phyloP scores from a whole-genome alignment of 129 eudicot genomes.

The Lactuca sativa region DNA sequence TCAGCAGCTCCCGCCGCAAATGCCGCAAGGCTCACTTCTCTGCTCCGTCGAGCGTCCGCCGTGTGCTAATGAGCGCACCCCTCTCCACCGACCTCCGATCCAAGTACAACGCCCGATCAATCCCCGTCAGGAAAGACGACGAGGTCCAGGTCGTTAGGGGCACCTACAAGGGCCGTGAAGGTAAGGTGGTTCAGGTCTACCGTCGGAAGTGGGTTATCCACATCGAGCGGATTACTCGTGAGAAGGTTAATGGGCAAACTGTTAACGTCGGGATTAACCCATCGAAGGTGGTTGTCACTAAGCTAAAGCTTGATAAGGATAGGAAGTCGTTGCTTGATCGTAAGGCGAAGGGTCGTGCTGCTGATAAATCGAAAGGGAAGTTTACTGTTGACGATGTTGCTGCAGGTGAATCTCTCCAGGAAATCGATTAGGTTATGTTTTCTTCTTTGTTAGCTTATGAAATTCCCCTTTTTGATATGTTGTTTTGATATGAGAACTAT shows the following conservation, averaged over 20 bases:
- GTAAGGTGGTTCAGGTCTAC: conserved; percentile 66
- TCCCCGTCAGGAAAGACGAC: conserved; percentile 35
- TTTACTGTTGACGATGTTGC: conserved; percentile 44
- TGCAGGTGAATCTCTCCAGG: conserved; percentile 37
- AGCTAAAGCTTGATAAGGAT: conserved; percentile 41
- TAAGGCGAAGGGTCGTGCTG: conserved; percentile 44
- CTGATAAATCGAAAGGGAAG: conserved; percentile 52
- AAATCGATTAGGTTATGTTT: conserved; percentile 25
- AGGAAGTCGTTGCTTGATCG: conserved; percentile 40
- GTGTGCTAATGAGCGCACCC: conserved; percentile 53
- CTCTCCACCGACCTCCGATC: conserved; percentile 34
- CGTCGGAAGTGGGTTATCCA: conserved; percentile 70
- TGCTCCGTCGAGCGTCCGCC: conserved; percentile 70
- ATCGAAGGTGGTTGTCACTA: conserved; percentile 33
- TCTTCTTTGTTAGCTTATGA: neutral
- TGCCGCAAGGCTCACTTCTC: conserved; percentile 75
- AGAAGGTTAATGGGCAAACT: conserved; percentile 44
- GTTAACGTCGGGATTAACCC: conserved; percentile 45
- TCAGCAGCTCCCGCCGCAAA: conserved; percentile 64
- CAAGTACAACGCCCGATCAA: conserved; percentile 31
- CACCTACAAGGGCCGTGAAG: conserved; percentile 73
- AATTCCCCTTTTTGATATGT: neutral
- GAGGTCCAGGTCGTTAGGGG: conserved; percentile 68
- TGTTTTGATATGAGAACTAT: conserved; percentile 15
- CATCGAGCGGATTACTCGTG: conserved; percentile 42